These are phyloP conservation scores for Leishmania martiniquensis DNA, from an alignment of 208 protist species.

Conservation along the genomic window DNA sequence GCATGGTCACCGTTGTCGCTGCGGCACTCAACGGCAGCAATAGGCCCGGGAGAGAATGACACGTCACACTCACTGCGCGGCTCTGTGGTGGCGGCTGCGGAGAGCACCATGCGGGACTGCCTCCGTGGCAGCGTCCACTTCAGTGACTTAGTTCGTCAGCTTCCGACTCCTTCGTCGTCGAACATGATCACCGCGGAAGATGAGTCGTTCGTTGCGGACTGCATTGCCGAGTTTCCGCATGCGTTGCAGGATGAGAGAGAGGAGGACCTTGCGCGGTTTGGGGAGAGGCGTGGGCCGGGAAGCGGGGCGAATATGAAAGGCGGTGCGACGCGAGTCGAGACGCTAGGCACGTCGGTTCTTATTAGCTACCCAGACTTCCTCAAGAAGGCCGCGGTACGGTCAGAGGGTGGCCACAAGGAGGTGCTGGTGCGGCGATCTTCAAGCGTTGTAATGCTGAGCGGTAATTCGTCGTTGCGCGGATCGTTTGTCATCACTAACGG, in stretches of 20 bases:
- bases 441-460: constrained; percentile 5
- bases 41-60: neutral
- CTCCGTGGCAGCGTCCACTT: constrained; percentile 28
- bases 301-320: constrained; percentile 5
- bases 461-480: constrained; percentile 14
- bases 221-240: constrained; percentile 45
- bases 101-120: constrained; percentile 34
- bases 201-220: constrained; percentile 41
- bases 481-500: neutral
- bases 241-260: constrained; percentile 30
- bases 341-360: constrained; percentile 20
- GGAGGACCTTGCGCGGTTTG: constrained; percentile 18
- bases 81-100: constrained; percentile 25
- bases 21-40: neutral
- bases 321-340: constrained; percentile 8
- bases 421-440: constrained; percentile 14
- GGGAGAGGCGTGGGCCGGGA: constrained; percentile 1
- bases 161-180: constrained; percentile 8
- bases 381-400: constrained; percentile 16
- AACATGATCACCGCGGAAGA: constrained; percentile 29
- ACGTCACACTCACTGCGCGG: constrained; percentile 15
- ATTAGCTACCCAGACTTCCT: constrained; percentile 29
- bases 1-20: neutral
- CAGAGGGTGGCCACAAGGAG: constrained; percentile 19
- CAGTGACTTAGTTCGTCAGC: constrained; percentile 11